These are phyloP conservation scores for Diaporthe sp. DNA, from an alignment of 2,329 filamentous ascomycete species.

Conservation along the genomic window DNA sequence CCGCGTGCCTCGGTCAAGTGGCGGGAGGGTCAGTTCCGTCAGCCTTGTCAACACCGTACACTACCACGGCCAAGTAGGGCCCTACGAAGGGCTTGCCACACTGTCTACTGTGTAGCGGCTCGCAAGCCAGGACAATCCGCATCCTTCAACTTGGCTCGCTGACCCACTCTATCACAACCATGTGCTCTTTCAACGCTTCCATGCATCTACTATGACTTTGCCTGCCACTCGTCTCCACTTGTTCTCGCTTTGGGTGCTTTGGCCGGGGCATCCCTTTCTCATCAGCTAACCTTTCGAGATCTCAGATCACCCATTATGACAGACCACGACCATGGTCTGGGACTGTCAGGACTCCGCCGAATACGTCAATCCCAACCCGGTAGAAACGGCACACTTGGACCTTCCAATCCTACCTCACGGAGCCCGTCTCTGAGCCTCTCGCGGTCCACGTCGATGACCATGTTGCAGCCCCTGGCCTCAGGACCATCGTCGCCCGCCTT, in stretches of 20 bases:
- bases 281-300: conserved; percentile 35
- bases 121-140: conserved; percentile 43
- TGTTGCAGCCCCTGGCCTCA: conserved; percentile 72
- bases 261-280: conserved; percentile 45
- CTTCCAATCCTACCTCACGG: conserved; percentile 74
- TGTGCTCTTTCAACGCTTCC: conserved; percentile 16
- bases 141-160: conserved; percentile 37
- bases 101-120: conserved; percentile 22
- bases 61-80: conserved; percentile 4
- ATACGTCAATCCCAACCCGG: conserved; percentile 88
- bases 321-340: conserved; percentile 90
- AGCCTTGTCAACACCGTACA: conserved; percentile 6
- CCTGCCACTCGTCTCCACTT: conserved; percentile 33
- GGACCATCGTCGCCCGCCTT: conserved; percentile 81
- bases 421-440: conserved; percentile 70
- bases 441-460: conserved; percentile 79
- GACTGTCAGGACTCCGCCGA: conserved; percentile 87
- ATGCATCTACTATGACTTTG: conserved; percentile 24
- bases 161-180: conserved; percentile 46
- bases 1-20: conserved; percentile 25
- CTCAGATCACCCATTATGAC: conserved; percentile 83
- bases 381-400: conserved; percentile 71
- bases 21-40: conserved; percentile 22
- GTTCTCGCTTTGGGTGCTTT: conserved; percentile 37
- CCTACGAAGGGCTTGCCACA: background rate